Conservation (phyloP, 768 basidiomycete genomes). For the Mycena galopus region DNA sequence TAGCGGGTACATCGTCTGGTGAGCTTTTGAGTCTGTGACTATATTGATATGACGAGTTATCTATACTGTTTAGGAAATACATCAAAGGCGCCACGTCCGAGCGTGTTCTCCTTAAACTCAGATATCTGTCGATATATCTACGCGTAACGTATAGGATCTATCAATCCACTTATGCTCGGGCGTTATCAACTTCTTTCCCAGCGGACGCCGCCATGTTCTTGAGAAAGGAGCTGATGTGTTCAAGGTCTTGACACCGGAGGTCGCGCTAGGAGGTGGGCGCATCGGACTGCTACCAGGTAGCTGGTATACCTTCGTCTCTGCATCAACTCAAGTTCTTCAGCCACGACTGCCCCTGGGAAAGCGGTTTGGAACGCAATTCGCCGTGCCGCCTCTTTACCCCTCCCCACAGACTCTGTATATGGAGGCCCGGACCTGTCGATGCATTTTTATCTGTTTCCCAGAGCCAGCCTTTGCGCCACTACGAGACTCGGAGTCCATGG, state of each 20-base stretch:
- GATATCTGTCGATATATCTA: constrained; percentile 23
- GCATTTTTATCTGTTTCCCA: constrained; percentile 19
- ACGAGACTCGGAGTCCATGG: constrained; percentile 19
- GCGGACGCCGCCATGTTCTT: constrained; percentile 30
- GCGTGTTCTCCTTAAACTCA: constrained; percentile 30
- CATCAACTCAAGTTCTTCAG: constrained; percentile 13
- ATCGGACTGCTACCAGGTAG: constrained; percentile 28
- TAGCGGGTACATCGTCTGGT: constrained; percentile 34
- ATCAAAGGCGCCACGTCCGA: constrained; percentile 31
- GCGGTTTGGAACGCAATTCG: constrained; percentile 33
- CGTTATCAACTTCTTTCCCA: background rate
- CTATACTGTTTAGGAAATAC: constrained; percentile 27
- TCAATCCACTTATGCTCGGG: background rate
- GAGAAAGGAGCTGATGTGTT: constrained; percentile 21
- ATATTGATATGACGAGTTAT: background rate
- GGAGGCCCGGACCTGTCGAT: constrained; percentile 33
- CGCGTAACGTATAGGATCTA: constrained; percentile 26
- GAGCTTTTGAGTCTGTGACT: too few relatives aligned
- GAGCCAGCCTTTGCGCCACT: background rate
- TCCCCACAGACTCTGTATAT: constrained; percentile 17
- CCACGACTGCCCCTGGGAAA: constrained; percentile 20
- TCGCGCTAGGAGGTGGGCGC: constrained; percentile 28
- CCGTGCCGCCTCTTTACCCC: constrained; percentile 14
- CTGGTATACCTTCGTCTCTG: background rate
- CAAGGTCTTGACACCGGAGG: constrained; percentile 26